Conservation (phyloP, 805 yeast genomes). For the Alloascoidea africana region DNA sequence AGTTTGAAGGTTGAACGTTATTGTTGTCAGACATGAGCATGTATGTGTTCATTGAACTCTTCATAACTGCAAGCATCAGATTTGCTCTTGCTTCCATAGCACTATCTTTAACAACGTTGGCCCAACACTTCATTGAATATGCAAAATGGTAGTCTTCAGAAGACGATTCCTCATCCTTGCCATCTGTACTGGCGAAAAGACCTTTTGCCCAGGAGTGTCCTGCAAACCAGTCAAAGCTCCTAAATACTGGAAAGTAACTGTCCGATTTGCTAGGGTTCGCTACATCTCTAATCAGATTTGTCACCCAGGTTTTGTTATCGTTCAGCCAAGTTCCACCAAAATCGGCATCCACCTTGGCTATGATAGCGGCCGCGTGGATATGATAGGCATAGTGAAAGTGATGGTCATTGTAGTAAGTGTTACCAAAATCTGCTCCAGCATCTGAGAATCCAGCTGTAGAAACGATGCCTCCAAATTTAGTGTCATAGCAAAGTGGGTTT, state of each 20-base stretch:
- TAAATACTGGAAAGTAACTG: conserved; percentile 42
- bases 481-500: conserved; percentile 66
- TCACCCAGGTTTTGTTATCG: conserved; percentile 38
- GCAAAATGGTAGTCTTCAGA: conserved; percentile 60
- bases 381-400: conserved; percentile 82
- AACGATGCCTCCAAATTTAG: conserved; percentile 62
- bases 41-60: conserved; percentile 38
- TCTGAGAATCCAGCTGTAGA: conserved; percentile 38
- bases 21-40: conserved; percentile 32
- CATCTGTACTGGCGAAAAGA: conserved; percentile 43
- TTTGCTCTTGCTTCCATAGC: conserved; percentile 39
- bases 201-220: conserved; percentile 76
- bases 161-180: conserved; percentile 56
- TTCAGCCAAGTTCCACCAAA: conserved; percentile 31
- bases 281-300: conserved; percentile 47
- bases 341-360: conserved; percentile 48
- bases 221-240: conserved; percentile 55
- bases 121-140: conserved; percentile 63
- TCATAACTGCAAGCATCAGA: conserved; percentile 41
- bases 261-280: conserved; percentile 42
- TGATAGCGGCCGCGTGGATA: conserved; percentile 69
- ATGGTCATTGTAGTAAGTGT: conserved; percentile 71
- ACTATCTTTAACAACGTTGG: conserved; percentile 33
- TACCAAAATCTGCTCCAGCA: conserved; percentile 49
- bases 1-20: conserved; percentile 30